phyloP scores from a whole-genome alignment of 1,284 basidiomycete species.

The Heterobasidion occidentale region DNA sequence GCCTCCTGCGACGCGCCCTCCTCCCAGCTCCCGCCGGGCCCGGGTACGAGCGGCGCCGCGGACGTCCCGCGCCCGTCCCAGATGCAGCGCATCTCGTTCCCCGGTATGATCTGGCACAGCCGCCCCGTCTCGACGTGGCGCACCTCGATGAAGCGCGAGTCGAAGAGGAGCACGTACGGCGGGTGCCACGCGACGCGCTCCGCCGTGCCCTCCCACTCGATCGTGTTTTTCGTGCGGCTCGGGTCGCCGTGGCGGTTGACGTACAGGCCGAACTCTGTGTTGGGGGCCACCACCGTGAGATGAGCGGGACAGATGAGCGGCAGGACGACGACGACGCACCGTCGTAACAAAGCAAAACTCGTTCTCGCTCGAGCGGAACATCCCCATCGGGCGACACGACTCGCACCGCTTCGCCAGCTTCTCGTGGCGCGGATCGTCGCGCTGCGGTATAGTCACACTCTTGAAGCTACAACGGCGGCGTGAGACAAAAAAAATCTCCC shows the following conservation, averaged over 20 bases:
- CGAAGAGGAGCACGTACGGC: constrained; percentile 87
- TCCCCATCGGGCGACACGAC: constrained; percentile 77
- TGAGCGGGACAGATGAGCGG: constrained; percentile 2
- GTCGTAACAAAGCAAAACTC: constrained; percentile 94
- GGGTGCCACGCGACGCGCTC: constrained; percentile 84
- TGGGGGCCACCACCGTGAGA: constrained; percentile 1
- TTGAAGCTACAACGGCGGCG: constrained; percentile 50
- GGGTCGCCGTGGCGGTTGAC: constrained; percentile 86
- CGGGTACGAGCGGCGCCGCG: constrained; percentile 27
- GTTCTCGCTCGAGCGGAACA: constrained; percentile 84
- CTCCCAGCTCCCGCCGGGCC: constrained; percentile 30
- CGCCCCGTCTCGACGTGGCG: constrained; percentile 81
- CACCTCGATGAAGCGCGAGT: constrained; percentile 89
- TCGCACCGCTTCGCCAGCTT: constrained; percentile 79
- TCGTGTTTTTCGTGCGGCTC: constrained; percentile 61
- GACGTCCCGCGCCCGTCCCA: constrained; percentile 75
- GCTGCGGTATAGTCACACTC: constrained; percentile 80
- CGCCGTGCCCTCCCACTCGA: constrained; percentile 94
- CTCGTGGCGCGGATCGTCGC: constrained; percentile 68
- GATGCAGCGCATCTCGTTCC: constrained; percentile 75
- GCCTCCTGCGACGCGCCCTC: constrained; percentile 56
- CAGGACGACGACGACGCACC: constrained; percentile 37
- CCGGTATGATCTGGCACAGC: constrained; percentile 84
- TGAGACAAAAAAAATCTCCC: constrained; percentile 2
- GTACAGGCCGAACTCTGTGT: constrained; percentile 83